Evolutionary conservation across 1,284 basidiomycete genomes (phyloP).

Genomic region (Sparassis latifolia): DNA sequence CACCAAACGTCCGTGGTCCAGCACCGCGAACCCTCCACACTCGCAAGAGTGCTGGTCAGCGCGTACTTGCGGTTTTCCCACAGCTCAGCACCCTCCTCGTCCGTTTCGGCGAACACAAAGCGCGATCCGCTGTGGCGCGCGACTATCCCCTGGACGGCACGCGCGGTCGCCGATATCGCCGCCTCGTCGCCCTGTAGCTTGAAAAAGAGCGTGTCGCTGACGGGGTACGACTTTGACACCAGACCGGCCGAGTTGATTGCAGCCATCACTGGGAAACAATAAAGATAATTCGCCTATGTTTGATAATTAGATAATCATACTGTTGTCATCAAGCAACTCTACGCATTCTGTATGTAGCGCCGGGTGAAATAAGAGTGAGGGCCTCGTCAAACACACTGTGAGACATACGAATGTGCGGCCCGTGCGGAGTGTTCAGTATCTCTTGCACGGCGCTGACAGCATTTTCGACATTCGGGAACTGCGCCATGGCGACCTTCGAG

Average conservation of each 20-base stretch:
- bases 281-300: no score
- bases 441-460: slow-evolving; percentile 75
- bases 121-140: slow-evolving; percentile 60
- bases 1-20: slow-evolving; percentile 91
- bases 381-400: neutral
- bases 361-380: neutral
- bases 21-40: slow-evolving; percentile 53
- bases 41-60: slow-evolving; percentile 64
- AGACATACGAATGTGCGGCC: slow-evolving; percentile 48
- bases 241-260: slow-evolving; percentile 69
- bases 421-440: slow-evolving; percentile 64
- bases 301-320: slow-evolving; percentile 27
- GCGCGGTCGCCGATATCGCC: slow-evolving; percentile 58
- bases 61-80: slow-evolving; percentile 90
- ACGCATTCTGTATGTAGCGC: slow-evolving; percentile 55
- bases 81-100: slow-evolving; percentile 72
- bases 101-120: slow-evolving; percentile 74
- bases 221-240: slow-evolving; percentile 55
- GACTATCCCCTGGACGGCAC: slow-evolving; percentile 53
- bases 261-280: slow-evolving; percentile 52
- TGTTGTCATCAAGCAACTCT: slow-evolving; percentile 72
- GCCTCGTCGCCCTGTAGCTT: slow-evolving; percentile 76
- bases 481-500: slow-evolving; percentile 67
- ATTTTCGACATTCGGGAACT: slow-evolving; percentile 55
- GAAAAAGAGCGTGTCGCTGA: slow-evolving; percentile 81